Conservation (phyloP, 2,329 filamentous ascomycete genomes). For the Hymenoscyphus infarciens region DNA sequence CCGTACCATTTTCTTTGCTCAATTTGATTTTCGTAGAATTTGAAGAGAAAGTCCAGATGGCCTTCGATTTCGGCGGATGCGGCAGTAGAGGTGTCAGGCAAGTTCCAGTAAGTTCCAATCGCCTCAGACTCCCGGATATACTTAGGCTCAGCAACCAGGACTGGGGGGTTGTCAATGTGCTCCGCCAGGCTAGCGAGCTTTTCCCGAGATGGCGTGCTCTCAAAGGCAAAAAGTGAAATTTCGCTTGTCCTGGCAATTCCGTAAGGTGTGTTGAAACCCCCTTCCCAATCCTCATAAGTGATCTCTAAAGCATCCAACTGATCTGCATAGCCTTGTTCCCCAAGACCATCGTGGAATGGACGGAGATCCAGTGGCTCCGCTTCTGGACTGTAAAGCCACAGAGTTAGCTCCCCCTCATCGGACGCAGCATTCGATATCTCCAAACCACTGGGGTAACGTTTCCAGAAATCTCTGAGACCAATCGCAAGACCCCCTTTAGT, state of each 20-base stretch:
- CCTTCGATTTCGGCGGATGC: constrained; percentile 44
- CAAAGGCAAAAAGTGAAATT: constrained; percentile 50
- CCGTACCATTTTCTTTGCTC: constrained; percentile 60
- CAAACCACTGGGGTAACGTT: constrained; percentile 56
- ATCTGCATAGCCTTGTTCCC: constrained; percentile 51
- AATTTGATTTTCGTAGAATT: constrained; percentile 54
- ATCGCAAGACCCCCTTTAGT: constrained; percentile 55
- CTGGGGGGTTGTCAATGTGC: constrained; percentile 50
- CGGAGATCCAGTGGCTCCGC: constrained; percentile 54
- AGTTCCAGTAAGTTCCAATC: constrained; percentile 53
- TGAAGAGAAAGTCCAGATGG: constrained; percentile 53
- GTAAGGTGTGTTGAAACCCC: constrained; percentile 51
- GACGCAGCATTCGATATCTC: constrained; percentile 50
- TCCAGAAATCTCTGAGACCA: constrained; percentile 60
- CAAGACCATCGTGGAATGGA: constrained; percentile 56
- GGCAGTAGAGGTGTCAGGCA: constrained; percentile 34
- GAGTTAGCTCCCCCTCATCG: constrained; percentile 49
- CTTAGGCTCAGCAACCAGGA: constrained; percentile 45
- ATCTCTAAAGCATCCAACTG: constrained; percentile 59
- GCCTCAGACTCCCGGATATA: constrained; percentile 51
- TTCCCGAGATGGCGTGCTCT: constrained; percentile 48
- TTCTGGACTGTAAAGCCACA: constrained; percentile 58
- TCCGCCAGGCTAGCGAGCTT: constrained; percentile 43
- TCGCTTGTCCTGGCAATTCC: constrained; percentile 58
- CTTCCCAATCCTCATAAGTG: constrained; percentile 61